Percentiles rank a stretch among this genome's conserved stretches.
These are phyloP conservation scores for Trichoderma brevicompactum DNA, from an alignment of 2,329 filamentous ascomycete genomes.

Conservation along the genomic window DNA sequence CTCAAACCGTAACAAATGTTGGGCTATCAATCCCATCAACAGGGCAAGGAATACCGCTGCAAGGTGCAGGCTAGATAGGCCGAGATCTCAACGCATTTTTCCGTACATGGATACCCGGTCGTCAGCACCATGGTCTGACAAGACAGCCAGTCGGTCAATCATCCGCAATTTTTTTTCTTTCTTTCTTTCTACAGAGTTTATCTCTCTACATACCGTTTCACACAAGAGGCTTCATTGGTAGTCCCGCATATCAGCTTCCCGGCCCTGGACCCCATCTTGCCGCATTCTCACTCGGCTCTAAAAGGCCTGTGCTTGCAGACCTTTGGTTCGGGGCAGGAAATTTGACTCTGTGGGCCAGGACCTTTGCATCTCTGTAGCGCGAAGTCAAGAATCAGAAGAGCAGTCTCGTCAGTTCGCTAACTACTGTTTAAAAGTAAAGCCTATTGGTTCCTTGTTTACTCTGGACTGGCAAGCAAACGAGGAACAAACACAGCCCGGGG, in stretches of 20 bases:
- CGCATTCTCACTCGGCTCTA: not conserved
- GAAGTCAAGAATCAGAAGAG: not conserved
- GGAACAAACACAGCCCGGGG: not conserved
- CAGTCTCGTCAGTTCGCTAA: not conserved
- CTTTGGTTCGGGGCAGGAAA: not conserved
- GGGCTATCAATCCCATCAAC: not conserved
- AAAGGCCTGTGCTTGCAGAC: not conserved
- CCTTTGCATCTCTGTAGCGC: not conserved
- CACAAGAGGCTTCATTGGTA: not conserved
- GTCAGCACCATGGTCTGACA: not conserved
- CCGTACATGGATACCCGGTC: not conserved
- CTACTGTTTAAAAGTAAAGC: not conserved
- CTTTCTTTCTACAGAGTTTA: not conserved
- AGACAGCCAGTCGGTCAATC: not conserved
- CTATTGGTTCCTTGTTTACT: not conserved
- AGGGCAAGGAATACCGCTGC: not conserved
- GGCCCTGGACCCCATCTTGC: not conserved
- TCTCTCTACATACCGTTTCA: not conserved
- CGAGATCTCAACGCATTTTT: not conserved
- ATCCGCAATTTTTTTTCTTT: not conserved
- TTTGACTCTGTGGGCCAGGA: constrained; percentile 2
- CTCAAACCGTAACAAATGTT: not conserved
- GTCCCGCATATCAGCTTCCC: not conserved
- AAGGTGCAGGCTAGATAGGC: not conserved
- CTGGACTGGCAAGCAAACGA: not conserved